Conservation (phyloP, 108 stramenopile species). For the Nitzschia inconspicua region DNA sequence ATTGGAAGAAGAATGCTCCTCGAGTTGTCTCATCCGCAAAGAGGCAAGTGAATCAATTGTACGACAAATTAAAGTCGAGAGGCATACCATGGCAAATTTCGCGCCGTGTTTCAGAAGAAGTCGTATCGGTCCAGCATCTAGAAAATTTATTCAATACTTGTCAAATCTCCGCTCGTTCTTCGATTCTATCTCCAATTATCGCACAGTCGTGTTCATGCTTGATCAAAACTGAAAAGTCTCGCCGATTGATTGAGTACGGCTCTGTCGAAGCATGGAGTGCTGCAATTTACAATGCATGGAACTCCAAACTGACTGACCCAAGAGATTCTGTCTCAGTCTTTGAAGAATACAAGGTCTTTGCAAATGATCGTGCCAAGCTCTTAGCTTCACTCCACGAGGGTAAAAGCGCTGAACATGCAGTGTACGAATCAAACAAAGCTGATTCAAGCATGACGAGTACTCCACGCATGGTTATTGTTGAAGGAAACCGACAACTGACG, state of each 20-base stretch:
- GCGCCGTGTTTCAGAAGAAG: slow-evolving; percentile 6
- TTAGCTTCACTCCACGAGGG: slow-evolving; percentile 3
- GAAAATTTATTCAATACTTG: background rate
- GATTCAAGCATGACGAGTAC: background rate
- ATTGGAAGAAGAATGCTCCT: background rate
- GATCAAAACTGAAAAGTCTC: slow-evolving; percentile 8
- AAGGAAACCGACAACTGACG: background rate
- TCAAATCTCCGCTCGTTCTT: background rate
- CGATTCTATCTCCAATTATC: background rate
- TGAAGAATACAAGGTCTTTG: slow-evolving; percentile 10
- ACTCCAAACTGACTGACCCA: slow-evolving; percentile 1
- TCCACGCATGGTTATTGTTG: background rate
- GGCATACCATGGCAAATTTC: slow-evolving; percentile 28
- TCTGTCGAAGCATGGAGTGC: background rate
- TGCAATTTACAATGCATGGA: slow-evolving; percentile 8
- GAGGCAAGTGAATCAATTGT: background rate
- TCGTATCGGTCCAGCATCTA: slow-evolving; percentile 11
- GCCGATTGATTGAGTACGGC: slow-evolving; percentile 5
- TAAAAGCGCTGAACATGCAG: background rate
- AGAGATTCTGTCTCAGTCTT: background rate
- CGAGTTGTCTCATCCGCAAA: background rate
- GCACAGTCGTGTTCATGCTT: slow-evolving; percentile 3
- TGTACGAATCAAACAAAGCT: slow-evolving; percentile 5
- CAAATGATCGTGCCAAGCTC: slow-evolving; percentile 6
- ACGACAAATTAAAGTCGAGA: slow-evolving; percentile 16